Evolutionary conservation across 495 filamentous ascomycete genomes (phyloP), one percentile per base, ranked within the genome.

Genomic region (Xylaria castorea): DNA sequence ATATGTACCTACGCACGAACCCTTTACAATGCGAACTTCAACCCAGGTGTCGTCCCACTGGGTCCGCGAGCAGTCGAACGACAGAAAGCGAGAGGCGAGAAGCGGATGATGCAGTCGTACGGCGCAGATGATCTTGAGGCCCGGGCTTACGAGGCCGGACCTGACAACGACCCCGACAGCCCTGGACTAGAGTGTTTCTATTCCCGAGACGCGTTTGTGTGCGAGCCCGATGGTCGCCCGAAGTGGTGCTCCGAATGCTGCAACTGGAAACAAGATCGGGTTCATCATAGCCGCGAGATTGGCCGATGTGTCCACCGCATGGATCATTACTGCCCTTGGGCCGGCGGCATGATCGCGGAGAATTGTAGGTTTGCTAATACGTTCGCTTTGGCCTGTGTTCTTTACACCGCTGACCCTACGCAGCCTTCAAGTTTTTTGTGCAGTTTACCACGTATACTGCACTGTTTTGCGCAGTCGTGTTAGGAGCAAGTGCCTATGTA

Each of bases 301-400:
- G 89, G 89, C 58, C 85, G 94, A 42, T 98, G 95, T 80, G 91
- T 95, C 38, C 83, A 85, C 40, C 95, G 93, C 75, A 95, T 97
- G 92, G 95, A 98, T 75, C 95, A 98, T 79, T 97, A 93, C 75
- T 98, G 95, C 80, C 95, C 95, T 1, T 98, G 95, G 94, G 94
- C 97, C 65, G 95, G 95, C 30, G 95, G 95, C 22, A 90, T 97
- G 66, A 90, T 98, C 12, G 92, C 90, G 0, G 95, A 97, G 77
- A 94, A 83, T 0, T 87, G 85, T 87, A 68, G 75, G 85, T 32
- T 40, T 34, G 6, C 68, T 40, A 32, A 66, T 38, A 38, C 42
- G 16, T 11, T 22, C 34, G 5, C 51, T 64, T 14, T 32, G 27
- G 14, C 12, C 14, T 12, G 6, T 22, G 20, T 61, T 20, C 5